Base-by-base conservation (phyloP, 2,329 filamentous ascomycete species). In the Fusarium verrucosum region DNA sequence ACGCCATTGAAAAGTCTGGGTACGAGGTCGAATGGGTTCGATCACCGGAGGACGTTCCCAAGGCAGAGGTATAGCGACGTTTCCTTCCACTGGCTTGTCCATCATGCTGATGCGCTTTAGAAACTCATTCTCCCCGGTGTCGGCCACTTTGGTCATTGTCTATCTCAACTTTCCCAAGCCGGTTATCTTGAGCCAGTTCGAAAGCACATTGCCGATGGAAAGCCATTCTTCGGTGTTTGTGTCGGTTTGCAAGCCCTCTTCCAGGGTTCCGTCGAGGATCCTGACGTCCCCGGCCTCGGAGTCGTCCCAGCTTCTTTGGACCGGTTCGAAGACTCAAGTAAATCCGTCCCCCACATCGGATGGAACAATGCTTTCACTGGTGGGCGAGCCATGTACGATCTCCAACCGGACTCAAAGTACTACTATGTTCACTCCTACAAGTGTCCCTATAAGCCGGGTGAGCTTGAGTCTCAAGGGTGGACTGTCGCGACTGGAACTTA, bases 371-470 rank as follows among this genome's bases (percentile, higher is more conserved):
- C 96, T 40, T 89, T 89, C 70, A 87, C 89, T 2, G 79, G 71
- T 59, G 80, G 76, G 59, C 78, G 74, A 56, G 76, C 75, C 68
- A 85, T 98, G 56, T 97, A 94, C 76, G 93, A 91, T 55, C 80
- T 99, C 50, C 82, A 86, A 25, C 89, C 92, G 1, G 84, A 85
- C 50, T 96, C 92, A 74, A 99, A 98, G 78, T 99, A 99, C 82
- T 99, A 99, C 81, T 99, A 99, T 75, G 94, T 99, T 54, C 95
- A 99, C 82, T 94, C 92, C 3, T 99, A 95, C 79, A 94, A 93
- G 56, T 89, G 88, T 23, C 89, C 89, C 4, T 97, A 97, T 76
- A 79, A 80, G 49, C 78, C 85, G 41, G 92, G 90, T 32, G 83
- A 89, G 66, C 83, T 97, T 13, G 93, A 97, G 77, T 82, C 82